Conservation (phyloP, 495 filamentous ascomycete genomes). For the Aspergillus coremiiformis region DNA sequence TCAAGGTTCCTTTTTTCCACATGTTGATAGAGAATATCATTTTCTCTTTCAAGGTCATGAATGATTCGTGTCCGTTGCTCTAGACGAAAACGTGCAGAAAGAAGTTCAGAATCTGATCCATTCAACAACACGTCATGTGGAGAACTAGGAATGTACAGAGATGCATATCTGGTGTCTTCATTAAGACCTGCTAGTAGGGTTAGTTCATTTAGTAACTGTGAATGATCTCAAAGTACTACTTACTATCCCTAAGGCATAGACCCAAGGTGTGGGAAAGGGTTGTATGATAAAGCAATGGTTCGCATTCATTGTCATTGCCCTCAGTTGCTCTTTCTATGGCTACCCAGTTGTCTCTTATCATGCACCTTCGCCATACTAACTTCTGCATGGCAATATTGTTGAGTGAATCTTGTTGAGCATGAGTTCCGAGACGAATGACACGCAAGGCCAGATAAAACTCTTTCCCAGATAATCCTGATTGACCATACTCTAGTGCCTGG, state of each 20-base stretch:
- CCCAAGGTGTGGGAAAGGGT: slow-evolving; percentile 27
- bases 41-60: slow-evolving; percentile 48
- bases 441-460: slow-evolving; percentile 68
- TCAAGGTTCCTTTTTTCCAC: slow-evolving; percentile 54
- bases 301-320: slow-evolving; percentile 17
- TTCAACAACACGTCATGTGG: slow-evolving; percentile 43
- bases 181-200: slow-evolving; percentile 7
- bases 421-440: slow-evolving; percentile 51
- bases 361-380: slow-evolving; percentile 78
- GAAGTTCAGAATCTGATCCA: slow-evolving; percentile 43
- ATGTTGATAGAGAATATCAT: slow-evolving; percentile 40
- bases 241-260: slow-evolving; percentile 30
- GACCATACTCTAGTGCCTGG: slow-evolving; percentile 22
- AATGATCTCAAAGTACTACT: slow-evolving; percentile 1
- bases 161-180: slow-evolving; percentile 12
- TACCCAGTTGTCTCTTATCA: slow-evolving; percentile 71
- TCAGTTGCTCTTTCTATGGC: slow-evolving; percentile 33
- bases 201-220: slow-evolving; percentile 8
- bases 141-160: slow-evolving; percentile 34
- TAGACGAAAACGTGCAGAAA: slow-evolving; percentile 48
- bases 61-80: slow-evolving; percentile 44
- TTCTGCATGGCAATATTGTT: slow-evolving; percentile 51
- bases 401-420: slow-evolving; percentile 40
- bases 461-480: slow-evolving; percentile 33
- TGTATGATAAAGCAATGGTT: slow-evolving; percentile 22